Percentiles rank a stretch among this genome's conserved stretches.
These are phyloP conservation scores for Penicillium antarcticum DNA, from an alignment of 495 filamentous ascomycete species.

Conservation along the genomic window DNA sequence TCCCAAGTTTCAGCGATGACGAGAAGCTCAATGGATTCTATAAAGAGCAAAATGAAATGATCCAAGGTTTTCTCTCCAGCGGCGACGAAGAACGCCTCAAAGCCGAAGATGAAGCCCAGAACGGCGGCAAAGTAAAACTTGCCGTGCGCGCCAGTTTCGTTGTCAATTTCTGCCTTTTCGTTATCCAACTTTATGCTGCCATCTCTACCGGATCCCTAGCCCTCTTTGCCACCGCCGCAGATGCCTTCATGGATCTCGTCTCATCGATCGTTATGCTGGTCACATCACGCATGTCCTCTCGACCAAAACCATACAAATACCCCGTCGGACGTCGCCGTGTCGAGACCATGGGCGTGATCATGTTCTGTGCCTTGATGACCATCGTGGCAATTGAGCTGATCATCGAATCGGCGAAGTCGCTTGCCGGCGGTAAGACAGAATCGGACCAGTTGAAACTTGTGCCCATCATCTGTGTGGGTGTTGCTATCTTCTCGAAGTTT, in stretches of 20 bases:
- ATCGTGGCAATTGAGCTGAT: constrained; percentile 54
- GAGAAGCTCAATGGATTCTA: constrained; percentile 37
- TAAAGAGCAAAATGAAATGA: constrained; percentile 51
- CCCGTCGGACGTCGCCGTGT: constrained; percentile 54
- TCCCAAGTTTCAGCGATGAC: background rate
- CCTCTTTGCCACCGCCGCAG: constrained; percentile 56
- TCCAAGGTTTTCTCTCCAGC: constrained; percentile 52
- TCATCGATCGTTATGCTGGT: constrained; percentile 55
- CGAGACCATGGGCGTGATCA: constrained; percentile 55
- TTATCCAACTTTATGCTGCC: constrained; percentile 58
- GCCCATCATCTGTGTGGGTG: constrained; percentile 48
- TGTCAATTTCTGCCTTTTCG: constrained; percentile 52
- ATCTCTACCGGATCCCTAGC: constrained; percentile 53
- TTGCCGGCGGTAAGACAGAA: constrained; percentile 37
- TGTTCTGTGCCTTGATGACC: constrained; percentile 58
- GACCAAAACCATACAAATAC: constrained; percentile 55
- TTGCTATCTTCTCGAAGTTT: constrained; percentile 40
- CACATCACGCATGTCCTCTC: constrained; percentile 47
- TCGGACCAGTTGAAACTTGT: constrained; percentile 42
- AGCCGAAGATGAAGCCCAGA: constrained; percentile 44
- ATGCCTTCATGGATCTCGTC: constrained; percentile 60
- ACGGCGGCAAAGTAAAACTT: constrained; percentile 53
- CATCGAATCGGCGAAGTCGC: constrained; percentile 45
- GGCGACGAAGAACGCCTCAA: constrained; percentile 49
- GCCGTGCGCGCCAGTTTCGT: constrained; percentile 52